These are phyloP conservation scores for Phlebiopsis gigantea DNA, from an alignment of 768 basidiomycete genomes.

Conservation along the genomic window DNA sequence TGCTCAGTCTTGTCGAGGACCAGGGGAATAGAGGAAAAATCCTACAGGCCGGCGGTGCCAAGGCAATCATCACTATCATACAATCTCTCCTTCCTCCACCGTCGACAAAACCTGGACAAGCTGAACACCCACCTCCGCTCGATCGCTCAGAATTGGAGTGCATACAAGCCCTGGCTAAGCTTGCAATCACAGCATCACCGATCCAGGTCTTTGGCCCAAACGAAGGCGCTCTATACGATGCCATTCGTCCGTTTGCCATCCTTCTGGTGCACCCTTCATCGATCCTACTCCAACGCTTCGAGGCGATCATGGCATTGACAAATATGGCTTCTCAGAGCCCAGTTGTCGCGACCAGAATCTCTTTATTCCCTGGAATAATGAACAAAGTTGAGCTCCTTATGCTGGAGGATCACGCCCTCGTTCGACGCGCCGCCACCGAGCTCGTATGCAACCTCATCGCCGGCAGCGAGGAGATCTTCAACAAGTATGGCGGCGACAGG, in stretches of 20 bases:
- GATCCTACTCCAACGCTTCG: constrained; percentile 80
- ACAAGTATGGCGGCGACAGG: constrained; percentile 26
- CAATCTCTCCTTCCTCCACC: constrained; percentile 37
- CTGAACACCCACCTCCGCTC: constrained; percentile 25
- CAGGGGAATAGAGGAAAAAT: constrained; percentile 73
- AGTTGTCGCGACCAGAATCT: constrained; percentile 62
- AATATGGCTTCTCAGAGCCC: constrained; percentile 82
- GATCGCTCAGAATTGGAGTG: constrained; percentile 50
- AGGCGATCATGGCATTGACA: constrained; percentile 93
- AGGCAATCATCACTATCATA: constrained; percentile 55
- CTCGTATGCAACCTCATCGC: constrained; percentile 87
- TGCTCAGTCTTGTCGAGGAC: constrained; percentile 72
- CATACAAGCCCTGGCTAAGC: constrained; percentile 87
- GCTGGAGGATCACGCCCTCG: constrained; percentile 75
- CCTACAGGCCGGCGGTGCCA: constrained; percentile 74
- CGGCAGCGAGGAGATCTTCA: constrained; percentile 72
- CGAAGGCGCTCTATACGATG: constrained; percentile 69
- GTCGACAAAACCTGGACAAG: constrained; percentile 18
- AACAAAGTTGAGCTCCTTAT: constrained; percentile 67
- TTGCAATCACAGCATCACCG: constrained; percentile 89
- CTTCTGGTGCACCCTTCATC: constrained; percentile 67
- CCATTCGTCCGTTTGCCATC: constrained; percentile 74
- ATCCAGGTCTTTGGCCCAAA: constrained; percentile 88
- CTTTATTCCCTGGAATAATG: constrained; percentile 52
- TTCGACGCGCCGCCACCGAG: constrained; percentile 86